Evolutionary conservation across 768 basidiomycete genomes (phyloP), one percentile per base, ranked within the genome.

Genomic region (Chalciporus pseudorubinellus): DNA sequence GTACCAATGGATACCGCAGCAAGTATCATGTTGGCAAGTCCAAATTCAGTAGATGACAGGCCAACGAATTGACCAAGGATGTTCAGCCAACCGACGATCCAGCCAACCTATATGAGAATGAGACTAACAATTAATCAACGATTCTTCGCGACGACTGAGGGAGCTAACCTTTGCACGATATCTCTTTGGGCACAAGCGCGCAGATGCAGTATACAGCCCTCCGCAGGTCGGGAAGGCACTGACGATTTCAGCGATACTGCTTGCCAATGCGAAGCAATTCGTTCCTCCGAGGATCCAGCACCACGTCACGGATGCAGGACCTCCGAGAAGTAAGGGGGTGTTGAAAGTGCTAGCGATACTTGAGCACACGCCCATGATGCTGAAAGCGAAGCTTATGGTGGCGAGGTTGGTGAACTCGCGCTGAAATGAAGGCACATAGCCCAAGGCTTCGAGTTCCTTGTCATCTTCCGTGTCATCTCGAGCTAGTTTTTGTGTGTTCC

Each of bases 131-230:
- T 20, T 16, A 39, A 28, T n/a, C 8, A 21, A 19, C 4, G 14
- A 49, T 24, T 14, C n/a, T 39, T 7, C 39, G 48, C 1, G 31
- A 52, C 22, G 18, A 16, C 20, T 36, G 18, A 42, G 26, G 6
- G 16, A 21, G 60, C 70, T 28, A 60, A 84, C 87, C 63, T 73
- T 80, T 34, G 87, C 81, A 46, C 87, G 81, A 60, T 87, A 77
- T 50, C 67, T 77, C 56, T 72, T 77, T 0, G 87, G 88, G 6
- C 82, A 81, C 9, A 89, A 71, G 61, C 83, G 81, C n/a, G 87
- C 86, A 22, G 87, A 89, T 3, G 88, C 88, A n/a, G 87, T 87
- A 58, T 89, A 89, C 3, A 66, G 44, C 9, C 58, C 66, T 6
- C 64, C 65, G 14, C 65, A 66, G 9, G 65, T 69, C 36, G 66